Base-by-base conservation (phyloP, 2,329 filamentous ascomycete genomes). In the Aspergillus puulaauensis region DNA sequence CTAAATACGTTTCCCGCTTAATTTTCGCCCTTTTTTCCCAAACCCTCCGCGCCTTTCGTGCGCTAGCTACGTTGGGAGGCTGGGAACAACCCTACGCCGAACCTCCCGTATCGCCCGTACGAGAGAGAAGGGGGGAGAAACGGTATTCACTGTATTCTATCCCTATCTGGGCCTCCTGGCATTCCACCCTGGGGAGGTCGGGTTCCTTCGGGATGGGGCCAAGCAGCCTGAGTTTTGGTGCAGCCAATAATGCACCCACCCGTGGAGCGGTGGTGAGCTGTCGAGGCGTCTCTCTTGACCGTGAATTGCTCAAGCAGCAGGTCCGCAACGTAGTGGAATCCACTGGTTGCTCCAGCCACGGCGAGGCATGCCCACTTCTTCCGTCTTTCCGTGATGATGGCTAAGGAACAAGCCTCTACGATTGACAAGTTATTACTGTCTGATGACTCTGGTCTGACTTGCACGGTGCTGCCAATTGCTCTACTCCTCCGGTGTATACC, bases 1-100 rank as follows among this genome's bases (percentile, higher is more conserved):
- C 71, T 72, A 73, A 73, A 73, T 73, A 72, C 70, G 72, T 62
- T 41, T 66, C 63, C 70, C 68, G 70, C 68, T 68, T 68, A 72
- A 72, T 71, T 73, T 73, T 73, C 68, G 67, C 69, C 64, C 66
- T 69, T 68, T 61, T 64, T 64, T 61, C 58, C 61, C 63, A 69
- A 68, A 66, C 63, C 64, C 67, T 65, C 69, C 62, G 65, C 69
- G 65, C 65, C 44, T 58, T 65, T 70, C 68, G 70, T 71, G 70
- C 66, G 67, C 61, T 59, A 52, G 56, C 59, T 59, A 45, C 24
- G 17, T 56, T 60, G 39, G 55, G 48, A 39, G 39, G 52, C 40
- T 45, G 50, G 33, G 37, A 50, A 45, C 51, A 57, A 57, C 54
- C 54, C 54, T 57, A 57, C 54, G 54, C 31, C 40, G 46, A 19